Conservation (phyloP, 1,284 basidiomycete genomes). For the Amylostereum areolatum region DNA sequence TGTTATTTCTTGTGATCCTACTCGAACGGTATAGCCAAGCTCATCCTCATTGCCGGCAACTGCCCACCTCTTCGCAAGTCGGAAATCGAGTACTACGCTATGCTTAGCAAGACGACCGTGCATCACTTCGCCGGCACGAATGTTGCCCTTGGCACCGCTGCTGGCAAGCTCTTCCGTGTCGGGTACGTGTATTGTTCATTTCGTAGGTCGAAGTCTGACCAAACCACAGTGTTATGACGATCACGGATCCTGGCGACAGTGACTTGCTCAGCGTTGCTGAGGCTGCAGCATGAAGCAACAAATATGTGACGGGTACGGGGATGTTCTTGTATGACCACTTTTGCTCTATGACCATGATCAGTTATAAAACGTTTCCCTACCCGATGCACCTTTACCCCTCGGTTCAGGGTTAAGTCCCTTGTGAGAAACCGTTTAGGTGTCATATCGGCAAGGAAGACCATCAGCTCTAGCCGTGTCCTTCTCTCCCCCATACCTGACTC, state of each 20-base stretch:
- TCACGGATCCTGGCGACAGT: constrained; percentile 95
- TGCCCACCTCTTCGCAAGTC: constrained; percentile 99
- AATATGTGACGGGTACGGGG: neutral
- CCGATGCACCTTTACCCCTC: too few species aligned
- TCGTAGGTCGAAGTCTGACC: too few species aligned
- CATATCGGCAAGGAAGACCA: too few species aligned
- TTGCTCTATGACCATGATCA: too few species aligned
- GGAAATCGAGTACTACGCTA: constrained; percentile 99
- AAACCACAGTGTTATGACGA: constrained; percentile 82
- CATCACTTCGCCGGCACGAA: constrained; percentile 98
- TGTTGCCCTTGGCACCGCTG: constrained; percentile 96
- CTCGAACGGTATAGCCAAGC: constrained; percentile 69
- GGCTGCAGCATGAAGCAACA: constrained; percentile 38
- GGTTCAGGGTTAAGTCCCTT: too few species aligned
- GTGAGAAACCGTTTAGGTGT: too few species aligned
- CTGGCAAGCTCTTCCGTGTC: constrained; percentile 99
- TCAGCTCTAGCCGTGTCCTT: too few species aligned
- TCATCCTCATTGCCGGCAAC: constrained; percentile 98
- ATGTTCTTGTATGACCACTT: neutral
- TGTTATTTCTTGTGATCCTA: constrained; percentile 7
- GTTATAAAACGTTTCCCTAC: too few species aligned
- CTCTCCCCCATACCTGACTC: too few species aligned
- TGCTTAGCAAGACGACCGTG: constrained; percentile 96
- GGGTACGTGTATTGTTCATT: constrained; percentile 53
- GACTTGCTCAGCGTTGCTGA: constrained; percentile 83